Evolutionary conservation across 495 filamentous ascomycete species (phyloP).

Genomic region (Pseudomonodictys pantanalensis): DNA sequence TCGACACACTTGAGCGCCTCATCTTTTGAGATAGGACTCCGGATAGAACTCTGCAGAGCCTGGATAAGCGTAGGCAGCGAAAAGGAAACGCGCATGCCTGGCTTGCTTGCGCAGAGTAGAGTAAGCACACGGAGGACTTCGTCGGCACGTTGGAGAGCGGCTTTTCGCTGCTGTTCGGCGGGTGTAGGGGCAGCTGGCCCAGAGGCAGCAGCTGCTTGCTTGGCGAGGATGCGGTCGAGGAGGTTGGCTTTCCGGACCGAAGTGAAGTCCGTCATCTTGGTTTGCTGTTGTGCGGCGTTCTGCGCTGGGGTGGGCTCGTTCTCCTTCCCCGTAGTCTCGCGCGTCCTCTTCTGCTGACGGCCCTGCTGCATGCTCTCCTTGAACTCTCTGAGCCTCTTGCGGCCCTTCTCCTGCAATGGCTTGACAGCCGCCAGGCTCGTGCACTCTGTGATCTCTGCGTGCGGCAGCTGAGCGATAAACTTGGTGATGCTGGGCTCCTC

Average conservation of each 20-base stretch:
- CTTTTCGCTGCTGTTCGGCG: constrained; percentile 52
- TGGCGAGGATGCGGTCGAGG: constrained; percentile 62
- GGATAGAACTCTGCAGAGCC: constrained; percentile 59
- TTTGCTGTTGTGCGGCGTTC: constrained; percentile 17
- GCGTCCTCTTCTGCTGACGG: constrained; percentile 18
- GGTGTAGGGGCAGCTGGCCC: constrained; percentile 43
- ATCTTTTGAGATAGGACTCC: constrained; percentile 58
- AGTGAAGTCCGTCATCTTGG: constrained; percentile 32
- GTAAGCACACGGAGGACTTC: constrained; percentile 60
- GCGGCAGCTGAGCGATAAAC: constrained; percentile 56
- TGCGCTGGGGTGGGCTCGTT: constrained; percentile 40
- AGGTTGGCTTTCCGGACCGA: constrained; percentile 42
- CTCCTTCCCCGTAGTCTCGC: constrained; percentile 42
- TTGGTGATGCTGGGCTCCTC: constrained; percentile 14
- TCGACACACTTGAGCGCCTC: constrained; percentile 57
- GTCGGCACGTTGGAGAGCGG: constrained; percentile 58
- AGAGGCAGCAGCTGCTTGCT: constrained; percentile 50
- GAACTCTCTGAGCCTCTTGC: constrained; percentile 57
- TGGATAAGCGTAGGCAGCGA: constrained; percentile 58
- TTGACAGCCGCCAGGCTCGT: constrained; percentile 46
- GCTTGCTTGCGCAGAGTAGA: constrained; percentile 46
- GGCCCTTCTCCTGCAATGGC: constrained; percentile 52
- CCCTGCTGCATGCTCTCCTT: constrained; percentile 26
- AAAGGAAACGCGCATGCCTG: constrained; percentile 50
- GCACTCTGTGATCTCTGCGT: constrained; percentile 51